Evolutionary conservation across 352 stramenopile genomes (phyloP).

Genomic region (Nothophytophthora sp.): DNA sequence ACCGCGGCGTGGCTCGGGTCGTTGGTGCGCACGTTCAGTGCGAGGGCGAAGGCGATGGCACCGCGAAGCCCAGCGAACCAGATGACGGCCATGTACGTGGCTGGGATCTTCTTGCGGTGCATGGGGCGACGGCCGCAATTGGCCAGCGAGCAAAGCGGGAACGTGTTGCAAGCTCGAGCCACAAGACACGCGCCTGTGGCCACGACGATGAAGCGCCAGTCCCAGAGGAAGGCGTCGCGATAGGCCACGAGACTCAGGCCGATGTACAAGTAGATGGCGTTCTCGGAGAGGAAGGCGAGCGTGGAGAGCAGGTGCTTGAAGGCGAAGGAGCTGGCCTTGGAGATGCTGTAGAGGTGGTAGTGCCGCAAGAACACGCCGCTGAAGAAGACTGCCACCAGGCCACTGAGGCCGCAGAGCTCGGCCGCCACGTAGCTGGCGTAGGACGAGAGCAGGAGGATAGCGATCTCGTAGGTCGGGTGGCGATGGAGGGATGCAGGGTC

Average conservation of each 20-base stretch:
- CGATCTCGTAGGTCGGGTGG: conserved; percentile 71
- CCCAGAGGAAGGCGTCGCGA: conserved; percentile 53
- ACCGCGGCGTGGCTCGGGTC: conserved; percentile 49
- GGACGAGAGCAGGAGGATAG: conserved; percentile 69
- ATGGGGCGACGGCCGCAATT: conserved; percentile 52
- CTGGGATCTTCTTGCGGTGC: conserved; percentile 41
- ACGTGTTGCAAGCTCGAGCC: conserved; percentile 66
- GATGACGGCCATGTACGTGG: conserved; percentile 80
- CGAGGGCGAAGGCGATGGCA: conserved; percentile 92
- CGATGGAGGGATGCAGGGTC: conserved; percentile 44
- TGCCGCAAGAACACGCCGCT: conserved; percentile 79
- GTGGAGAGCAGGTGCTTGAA: conserved; percentile 68
- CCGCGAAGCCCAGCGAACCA: conserved; percentile 94
- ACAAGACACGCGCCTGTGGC: conserved; percentile 49
- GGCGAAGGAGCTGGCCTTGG: conserved; percentile 46
- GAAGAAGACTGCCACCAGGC: conserved; percentile 93
- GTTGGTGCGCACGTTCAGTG: conserved; percentile 63
- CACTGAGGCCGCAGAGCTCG: conserved; percentile 70
- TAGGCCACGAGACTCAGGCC: conserved; percentile 76
- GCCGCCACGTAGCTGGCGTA: conserved; percentile 77
- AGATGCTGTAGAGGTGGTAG: conserved; percentile 78
- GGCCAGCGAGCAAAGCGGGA: conserved; percentile 61
- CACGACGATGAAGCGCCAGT: conserved; percentile 68
- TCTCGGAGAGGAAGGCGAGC: conserved; percentile 69
- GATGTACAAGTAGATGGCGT: conserved; percentile 76